Conservation (phyloP, 2,329 filamentous ascomycete species). For the Calonectria hawksworthii region DNA sequence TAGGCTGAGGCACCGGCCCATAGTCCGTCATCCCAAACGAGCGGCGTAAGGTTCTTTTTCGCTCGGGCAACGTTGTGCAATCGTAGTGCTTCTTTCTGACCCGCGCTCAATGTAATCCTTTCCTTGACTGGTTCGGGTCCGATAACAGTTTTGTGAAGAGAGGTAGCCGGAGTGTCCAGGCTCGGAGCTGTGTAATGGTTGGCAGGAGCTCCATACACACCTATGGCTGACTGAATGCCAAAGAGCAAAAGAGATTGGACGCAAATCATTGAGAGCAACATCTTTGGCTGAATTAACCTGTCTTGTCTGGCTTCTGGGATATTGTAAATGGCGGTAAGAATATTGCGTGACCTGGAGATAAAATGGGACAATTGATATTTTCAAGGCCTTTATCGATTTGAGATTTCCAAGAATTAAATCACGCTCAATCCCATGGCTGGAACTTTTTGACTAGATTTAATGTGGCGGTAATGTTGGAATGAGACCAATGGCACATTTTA, state of each 20-base stretch:
- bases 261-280: constrained; percentile 31
- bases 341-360: not conserved
- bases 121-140: not conserved
- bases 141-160: not conserved
- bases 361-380: not conserved
- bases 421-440: not conserved
- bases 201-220: constrained; percentile 22
- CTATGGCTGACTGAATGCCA: not conserved
- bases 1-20: constrained; percentile 26
- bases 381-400: too few species aligned
- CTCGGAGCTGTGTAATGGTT: not conserved
- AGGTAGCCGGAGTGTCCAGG: not conserved
- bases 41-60: constrained; percentile 29
- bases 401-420: not conserved
- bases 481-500: not conserved
- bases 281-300: not conserved
- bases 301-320: not conserved
- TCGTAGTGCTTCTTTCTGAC: constrained; percentile 30
- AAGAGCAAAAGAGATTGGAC: constrained; percentile 20
- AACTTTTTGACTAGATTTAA: not conserved
- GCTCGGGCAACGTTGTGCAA: constrained; percentile 36
- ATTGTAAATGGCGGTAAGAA: not conserved
- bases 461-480: not conserved
- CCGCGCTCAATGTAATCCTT: constrained; percentile 13
- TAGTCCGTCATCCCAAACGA: constrained; percentile 35